Evolutionary conservation across 805 yeast species (phyloP).

Genomic region (Schizosaccharomyces osmophilus): DNA sequence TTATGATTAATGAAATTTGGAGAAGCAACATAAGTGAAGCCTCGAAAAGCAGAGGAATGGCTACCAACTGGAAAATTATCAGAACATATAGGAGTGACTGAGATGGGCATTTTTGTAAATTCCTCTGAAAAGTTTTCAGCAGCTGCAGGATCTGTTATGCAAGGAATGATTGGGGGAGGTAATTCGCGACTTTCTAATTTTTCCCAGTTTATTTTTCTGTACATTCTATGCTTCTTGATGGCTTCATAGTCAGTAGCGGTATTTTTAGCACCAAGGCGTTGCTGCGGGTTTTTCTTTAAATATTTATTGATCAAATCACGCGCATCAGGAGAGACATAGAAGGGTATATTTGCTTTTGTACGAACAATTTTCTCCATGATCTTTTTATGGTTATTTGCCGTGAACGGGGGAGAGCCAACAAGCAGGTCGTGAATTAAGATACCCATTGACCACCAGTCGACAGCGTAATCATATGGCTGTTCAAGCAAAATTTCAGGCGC

Average conservation of each 20-base stretch:
- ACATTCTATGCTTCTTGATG: constrained; percentile 44
- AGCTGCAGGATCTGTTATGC: constrained; percentile 51
- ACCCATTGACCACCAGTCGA: constrained; percentile 86
- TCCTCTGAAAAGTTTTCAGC: constrained; percentile 72
- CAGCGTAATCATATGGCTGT: constrained; percentile 47
- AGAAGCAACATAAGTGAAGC: constrained; percentile 2
- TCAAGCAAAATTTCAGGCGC: constrained; percentile 77
- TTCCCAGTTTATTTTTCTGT: constrained; percentile 54
- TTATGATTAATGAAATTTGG: neutral
- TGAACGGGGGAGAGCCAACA: constrained; percentile 72
- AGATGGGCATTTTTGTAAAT: constrained; percentile 38
- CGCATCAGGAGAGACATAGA: constrained; percentile 54
- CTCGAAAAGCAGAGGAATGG: neutral
- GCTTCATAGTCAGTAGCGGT: constrained; percentile 24
- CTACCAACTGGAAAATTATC: neutral
- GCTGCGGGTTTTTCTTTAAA: constrained; percentile 41
- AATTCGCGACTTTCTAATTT: constrained; percentile 25
- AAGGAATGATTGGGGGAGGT: constrained; percentile 59
- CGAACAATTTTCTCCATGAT: constrained; percentile 52
- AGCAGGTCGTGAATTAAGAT: constrained; percentile 57
- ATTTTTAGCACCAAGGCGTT: constrained; percentile 29
- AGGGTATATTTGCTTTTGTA: constrained; percentile 41
- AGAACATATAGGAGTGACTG: constrained; percentile 8
- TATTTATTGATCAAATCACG: constrained; percentile 46
- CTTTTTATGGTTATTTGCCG: constrained; percentile 54